Base-by-base conservation (phyloP, 2,329 filamentous ascomycete species). In the Trichoderma sp. region DNA sequence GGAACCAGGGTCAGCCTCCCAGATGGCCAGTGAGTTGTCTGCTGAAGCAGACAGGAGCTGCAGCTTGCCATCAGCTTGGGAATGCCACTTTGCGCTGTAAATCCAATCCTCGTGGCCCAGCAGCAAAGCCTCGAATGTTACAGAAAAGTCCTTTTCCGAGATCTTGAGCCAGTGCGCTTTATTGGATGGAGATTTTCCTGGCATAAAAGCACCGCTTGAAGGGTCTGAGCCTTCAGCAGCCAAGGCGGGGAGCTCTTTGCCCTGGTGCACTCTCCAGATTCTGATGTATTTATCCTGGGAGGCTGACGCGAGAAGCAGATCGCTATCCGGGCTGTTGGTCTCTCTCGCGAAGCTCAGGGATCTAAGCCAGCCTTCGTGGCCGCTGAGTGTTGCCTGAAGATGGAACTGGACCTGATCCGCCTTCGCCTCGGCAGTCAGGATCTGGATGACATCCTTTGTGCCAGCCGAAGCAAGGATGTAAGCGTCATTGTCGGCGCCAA, bases 21-120 rank as follows among this genome's bases (percentile, higher is more conserved):
- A 99, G 67, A 99, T 91, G 0, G 94, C 90, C 11, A 99, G 84
- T 0, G 96, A 97, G 77, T 97, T 98, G 77, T 99, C 96, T 4
- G 96, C 96, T 3, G 96, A 98, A 0, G 95, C 91, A 2, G 95
- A 94, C 4, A 99, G 87, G 10, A 97, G 87, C 73, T 92, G 92
- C 14, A 92, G 83, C 70, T 85, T 88, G 21, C 77, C 81, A 70
- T 83, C 81, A 16, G 80, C 75, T 55, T 83, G 78, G 7, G 84
- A 83, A 70, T 87, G 86, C 94, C 94, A 97, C 67, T 85, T 84
- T 2, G 92, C 90, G 68, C 92, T 96, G 80, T 97, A 98, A 69
- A 99, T 95, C 96, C 96, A 99, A 76, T 99, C 96, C 77, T 99
- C 96, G 76, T 99, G 96, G 10, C 96, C 96, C 3, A 99, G 87